Conservation (phyloP, 139 green algal species). For the Coelastrella sp. region DNA sequence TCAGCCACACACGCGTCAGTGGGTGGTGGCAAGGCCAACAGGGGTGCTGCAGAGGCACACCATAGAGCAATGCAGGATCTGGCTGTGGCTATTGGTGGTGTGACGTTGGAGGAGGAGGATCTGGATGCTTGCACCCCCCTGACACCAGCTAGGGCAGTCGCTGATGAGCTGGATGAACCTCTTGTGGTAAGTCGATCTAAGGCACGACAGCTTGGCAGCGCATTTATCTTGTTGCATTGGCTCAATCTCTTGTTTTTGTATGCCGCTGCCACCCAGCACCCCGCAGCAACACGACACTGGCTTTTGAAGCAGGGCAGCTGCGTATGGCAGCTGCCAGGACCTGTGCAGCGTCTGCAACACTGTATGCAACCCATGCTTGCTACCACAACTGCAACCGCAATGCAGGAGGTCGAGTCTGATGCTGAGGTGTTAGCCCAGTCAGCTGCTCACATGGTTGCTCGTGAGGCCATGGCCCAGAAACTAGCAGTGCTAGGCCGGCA, state of each 20-base stretch:
- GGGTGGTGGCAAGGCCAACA: background rate
- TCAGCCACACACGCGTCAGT: slow-evolving; percentile 16
- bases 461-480: slow-evolving; percentile 67
- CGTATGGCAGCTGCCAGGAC: background rate
- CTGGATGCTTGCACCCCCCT: background rate
- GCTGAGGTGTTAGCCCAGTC: slow-evolving; percentile 38
- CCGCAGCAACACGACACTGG: too few relatives aligned
- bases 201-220: too few relatives aligned
- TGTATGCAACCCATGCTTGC: background rate
- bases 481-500: slow-evolving; percentile 48
- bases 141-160: slow-evolving; percentile 16
- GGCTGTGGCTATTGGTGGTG: background rate
- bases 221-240: too few relatives aligned
- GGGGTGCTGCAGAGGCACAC: background rate
- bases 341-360: background rate
- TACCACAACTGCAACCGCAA: background rate
- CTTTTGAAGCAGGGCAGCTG: background rate
- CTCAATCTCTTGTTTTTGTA: too few relatives aligned
- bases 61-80: background rate
- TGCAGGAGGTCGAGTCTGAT: slow-evolving; percentile 39
- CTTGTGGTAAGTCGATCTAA: slow-evolving; percentile 12
- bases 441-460: slow-evolving; percentile 53
- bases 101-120: slow-evolving; percentile 13
- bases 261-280: too few relatives aligned
- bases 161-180: slow-evolving; percentile 32